Percentiles rank a stretch among this genome's conserved stretches.
These are phyloP conservation scores for Microbotryum lychnidis-dioicae DNA, from an alignment of 1,284 basidiomycete species.

Conservation along the genomic window DNA sequence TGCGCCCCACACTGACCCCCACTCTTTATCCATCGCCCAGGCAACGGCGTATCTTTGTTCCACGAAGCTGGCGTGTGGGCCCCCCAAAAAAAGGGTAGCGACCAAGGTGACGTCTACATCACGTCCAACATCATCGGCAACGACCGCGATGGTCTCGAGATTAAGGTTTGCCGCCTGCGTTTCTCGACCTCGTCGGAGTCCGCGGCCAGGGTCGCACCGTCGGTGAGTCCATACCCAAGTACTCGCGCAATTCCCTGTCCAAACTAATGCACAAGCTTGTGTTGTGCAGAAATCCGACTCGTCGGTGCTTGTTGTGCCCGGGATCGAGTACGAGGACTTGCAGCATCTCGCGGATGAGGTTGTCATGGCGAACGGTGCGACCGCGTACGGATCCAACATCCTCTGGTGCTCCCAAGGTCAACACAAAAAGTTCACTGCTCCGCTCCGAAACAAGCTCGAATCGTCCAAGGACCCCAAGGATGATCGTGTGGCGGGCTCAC, in stretches of 20 bases:
- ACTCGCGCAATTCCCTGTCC: not conserved
- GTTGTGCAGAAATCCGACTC: not conserved
- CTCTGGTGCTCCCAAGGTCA: constrained; percentile 4
- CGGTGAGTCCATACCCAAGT: not conserved
- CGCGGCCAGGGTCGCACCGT: not conserved
- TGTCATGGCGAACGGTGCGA: constrained; percentile 2
- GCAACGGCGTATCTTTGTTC: constrained; percentile 1
- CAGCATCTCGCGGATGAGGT: not conserved
- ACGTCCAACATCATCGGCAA: not conserved
- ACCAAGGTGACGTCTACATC: not conserved
- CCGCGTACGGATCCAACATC: not conserved
- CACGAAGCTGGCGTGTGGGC: constrained; percentile 3
- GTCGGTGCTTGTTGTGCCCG: not conserved
- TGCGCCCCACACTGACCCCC: too few relatives aligned
- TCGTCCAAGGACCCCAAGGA: too few relatives aligned
- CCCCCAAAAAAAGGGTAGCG: not conserved
- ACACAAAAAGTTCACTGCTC: not conserved
- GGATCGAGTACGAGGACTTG: constrained; percentile 2
- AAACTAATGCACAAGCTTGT: too few relatives aligned
- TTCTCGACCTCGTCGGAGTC: not conserved
- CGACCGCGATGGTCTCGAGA: not conserved
- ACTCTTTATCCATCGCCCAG: not conserved
- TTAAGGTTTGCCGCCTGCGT: not conserved
- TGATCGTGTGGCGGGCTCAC: too few relatives aligned
- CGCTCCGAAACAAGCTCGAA: too few relatives aligned